Conservation (phyloP, 805 yeast species). For the Saturnispora kantuleensis region DNA sequence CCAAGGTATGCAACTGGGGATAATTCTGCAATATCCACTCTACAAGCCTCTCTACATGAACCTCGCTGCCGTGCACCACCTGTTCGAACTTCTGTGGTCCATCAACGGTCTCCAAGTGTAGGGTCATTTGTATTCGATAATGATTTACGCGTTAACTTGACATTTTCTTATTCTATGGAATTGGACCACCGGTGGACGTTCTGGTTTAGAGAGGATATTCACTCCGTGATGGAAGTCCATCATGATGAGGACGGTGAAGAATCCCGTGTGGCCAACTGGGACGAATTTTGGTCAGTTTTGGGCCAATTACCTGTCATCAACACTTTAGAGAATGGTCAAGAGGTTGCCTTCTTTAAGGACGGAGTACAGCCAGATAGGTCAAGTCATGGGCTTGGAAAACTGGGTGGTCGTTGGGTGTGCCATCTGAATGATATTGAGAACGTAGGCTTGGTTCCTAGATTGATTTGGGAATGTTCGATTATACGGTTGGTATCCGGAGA, state of each 20-base stretch:
- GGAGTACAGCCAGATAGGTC: slow-evolving; percentile 63
- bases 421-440: slow-evolving; percentile 9
- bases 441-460: slow-evolving; percentile 22
- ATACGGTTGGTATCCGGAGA: slow-evolving; percentile 36
- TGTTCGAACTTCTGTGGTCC: not conserved
- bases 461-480: slow-evolving; percentile 49
- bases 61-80: no score
- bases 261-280: slow-evolving; percentile 15
- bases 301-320: slow-evolving; percentile 30
- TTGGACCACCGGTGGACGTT: not conserved
- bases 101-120: not conserved
- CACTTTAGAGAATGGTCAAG: slow-evolving; percentile 37
- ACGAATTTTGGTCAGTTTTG: slow-evolving; percentile 43
- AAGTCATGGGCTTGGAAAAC: slow-evolving; percentile 34
- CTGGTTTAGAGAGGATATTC: not conserved
- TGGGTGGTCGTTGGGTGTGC: slow-evolving; percentile 58
- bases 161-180: not conserved
- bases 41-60: not conserved
- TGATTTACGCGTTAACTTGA: not conserved
- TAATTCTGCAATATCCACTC: not conserved
- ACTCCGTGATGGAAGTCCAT: no score
- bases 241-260: not conserved
- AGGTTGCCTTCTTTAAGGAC: slow-evolving; percentile 45
- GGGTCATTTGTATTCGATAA: not conserved
- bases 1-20: slow-evolving; percentile 1